Evolutionary conservation across 768 basidiomycete genomes (phyloP).

Genomic region (Amanita phalloides): DNA sequence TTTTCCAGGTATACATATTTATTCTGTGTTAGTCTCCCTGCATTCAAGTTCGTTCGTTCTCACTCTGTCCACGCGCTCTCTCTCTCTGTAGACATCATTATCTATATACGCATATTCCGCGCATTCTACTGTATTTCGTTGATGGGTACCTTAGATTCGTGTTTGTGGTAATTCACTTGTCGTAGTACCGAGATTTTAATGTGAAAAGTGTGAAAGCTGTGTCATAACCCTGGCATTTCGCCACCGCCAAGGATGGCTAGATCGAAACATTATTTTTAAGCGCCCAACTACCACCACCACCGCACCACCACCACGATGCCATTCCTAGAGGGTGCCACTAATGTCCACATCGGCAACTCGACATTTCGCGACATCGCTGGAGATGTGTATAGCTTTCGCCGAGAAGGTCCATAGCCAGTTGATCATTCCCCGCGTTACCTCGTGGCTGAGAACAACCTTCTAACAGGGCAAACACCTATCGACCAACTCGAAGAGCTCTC

Average conservation of each 20-base stretch:
- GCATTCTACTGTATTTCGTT: conserved; percentile 2
- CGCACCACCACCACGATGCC: no score
- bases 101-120: neutral
- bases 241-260: no score
- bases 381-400: neutral
- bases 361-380: neutral
- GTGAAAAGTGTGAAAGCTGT: neutral
- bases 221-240: no score
- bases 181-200: neutral
- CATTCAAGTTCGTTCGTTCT: neutral
- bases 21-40: neutral
- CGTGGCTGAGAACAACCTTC: no score
- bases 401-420: neutral
- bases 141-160: neutral
- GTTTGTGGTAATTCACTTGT: neutral
- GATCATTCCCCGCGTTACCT: no score
- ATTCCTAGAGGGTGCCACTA: neutral
- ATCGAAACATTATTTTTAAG: no score
- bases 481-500: neutral
- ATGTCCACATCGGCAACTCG: neutral
- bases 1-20: neutral
- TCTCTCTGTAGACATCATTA: neutral
- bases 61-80: neutral
- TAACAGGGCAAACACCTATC: neutral
- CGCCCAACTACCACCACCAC: no score